Evolutionary conservation across 106 monocot genomes (phyloP).

Genomic region (Dioscorea dumetorum): DNA sequence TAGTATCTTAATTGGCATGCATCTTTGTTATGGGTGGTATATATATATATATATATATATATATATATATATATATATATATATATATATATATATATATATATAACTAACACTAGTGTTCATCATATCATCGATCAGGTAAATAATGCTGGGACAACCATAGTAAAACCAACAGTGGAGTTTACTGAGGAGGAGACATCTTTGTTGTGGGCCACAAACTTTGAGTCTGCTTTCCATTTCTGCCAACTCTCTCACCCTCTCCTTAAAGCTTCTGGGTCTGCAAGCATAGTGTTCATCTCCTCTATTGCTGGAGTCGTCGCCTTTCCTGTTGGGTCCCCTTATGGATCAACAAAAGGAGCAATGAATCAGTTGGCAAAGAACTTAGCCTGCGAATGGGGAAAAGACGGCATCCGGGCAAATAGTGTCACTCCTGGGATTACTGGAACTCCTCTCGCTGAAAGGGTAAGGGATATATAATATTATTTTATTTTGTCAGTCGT

Average conservation of each 20-base stretch:
- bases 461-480: too few relatives aligned
- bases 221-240: constrained; percentile 54
- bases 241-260: constrained; percentile 56
- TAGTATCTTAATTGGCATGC: too few relatives aligned
- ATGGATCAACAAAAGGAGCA: constrained; percentile 32
- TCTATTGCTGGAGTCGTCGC: constrained; percentile 30
- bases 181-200: constrained; percentile 18
- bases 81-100: too few relatives aligned
- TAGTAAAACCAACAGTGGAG: constrained; percentile 14
- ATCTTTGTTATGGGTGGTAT: too few relatives aligned
- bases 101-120: too few relatives aligned
- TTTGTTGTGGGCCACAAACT: constrained; percentile 25
- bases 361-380: constrained; percentile 5
- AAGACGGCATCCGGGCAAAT: constrained; percentile 9
- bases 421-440: neutral
- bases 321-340: constrained; percentile 6
- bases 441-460: neutral
- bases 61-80: too few relatives aligned
- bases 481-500: too few relatives aligned
- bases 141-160: constrained; percentile 24
- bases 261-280: constrained; percentile 37
- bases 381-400: constrained; percentile 12
- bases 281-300: constrained; percentile 37
- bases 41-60: too few relatives aligned
- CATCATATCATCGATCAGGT: too few relatives aligned